These are phyloP conservation scores for Suillus fuscotomentosus DNA, from an alignment of 768 basidiomycete genomes.

Conservation along the genomic window DNA sequence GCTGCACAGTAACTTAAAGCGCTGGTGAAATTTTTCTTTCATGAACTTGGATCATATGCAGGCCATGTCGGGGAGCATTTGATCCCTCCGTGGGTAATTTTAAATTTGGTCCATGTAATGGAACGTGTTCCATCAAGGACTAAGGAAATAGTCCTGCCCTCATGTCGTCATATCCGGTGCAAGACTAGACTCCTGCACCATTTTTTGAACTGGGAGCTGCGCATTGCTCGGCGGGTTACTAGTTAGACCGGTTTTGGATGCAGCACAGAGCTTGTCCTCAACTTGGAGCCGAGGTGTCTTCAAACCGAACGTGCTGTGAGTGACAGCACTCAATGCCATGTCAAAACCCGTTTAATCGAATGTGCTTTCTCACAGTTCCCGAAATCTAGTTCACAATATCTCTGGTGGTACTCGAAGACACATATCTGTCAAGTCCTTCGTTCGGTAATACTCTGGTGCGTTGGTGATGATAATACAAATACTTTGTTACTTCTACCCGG, in stretches of 20 bases:
- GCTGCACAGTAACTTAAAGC: no score
- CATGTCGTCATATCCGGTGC: no score
- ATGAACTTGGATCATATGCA: no score
- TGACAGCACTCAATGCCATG: not conserved
- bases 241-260: no score
- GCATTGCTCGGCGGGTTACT: not conserved
- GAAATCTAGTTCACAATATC: not conserved
- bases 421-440: not conserved
- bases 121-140: no score
- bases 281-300: not conserved
- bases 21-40: no score
- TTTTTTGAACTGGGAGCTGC: not conserved
- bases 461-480: not conserved
- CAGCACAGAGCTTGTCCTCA: not conserved
- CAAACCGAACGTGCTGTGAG: not conserved
- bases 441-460: not conserved
- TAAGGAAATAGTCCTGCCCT: no score
- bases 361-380: not conserved
- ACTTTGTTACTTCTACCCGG: not conserved
- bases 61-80: no score
- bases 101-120: no score
- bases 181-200: not conserved
- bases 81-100: no score
- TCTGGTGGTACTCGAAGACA: not conserved
- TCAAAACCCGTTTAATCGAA: not conserved